phyloP scores from a whole-genome alignment of 2,329 filamentous ascomycete species.

The Biscogniauxia sp. region DNA sequence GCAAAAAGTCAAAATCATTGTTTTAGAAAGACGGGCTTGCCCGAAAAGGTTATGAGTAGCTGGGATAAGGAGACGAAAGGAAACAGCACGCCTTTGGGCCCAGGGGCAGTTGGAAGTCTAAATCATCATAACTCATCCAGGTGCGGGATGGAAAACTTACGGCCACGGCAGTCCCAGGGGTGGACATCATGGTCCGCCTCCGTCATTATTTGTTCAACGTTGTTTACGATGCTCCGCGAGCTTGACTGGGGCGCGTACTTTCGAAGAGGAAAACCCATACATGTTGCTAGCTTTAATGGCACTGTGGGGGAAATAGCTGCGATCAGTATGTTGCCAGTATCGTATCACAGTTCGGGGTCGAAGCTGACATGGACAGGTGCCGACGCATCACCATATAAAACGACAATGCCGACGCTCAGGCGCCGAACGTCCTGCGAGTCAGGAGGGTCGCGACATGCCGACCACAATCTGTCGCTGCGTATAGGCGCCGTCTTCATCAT shows the following conservation, averaged over 20 bases:
- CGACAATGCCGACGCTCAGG: not conserved
- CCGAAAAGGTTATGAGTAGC: not conserved
- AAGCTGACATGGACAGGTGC: not conserved
- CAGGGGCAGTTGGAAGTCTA: not conserved
- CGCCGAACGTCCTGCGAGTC: not conserved
- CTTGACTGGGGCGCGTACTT: not conserved
- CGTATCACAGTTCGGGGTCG: not conserved
- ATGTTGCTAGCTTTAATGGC: not conserved
- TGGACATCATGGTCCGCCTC: not conserved
- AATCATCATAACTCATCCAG: not conserved
- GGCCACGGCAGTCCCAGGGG: not conserved
- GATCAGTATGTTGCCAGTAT: not conserved
- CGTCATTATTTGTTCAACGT: not conserved
- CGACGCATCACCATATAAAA: not conserved
- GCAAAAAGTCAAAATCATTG: not conserved
- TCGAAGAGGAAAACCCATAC: not conserved
- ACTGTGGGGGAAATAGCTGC: not conserved
- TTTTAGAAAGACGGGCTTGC: not conserved
- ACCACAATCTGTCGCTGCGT: constrained; percentile 57
- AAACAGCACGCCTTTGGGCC: not conserved
- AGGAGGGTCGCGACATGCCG: constrained; percentile 9
- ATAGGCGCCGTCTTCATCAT: constrained; percentile 55
- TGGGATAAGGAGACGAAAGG: not conserved
- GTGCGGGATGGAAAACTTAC: not conserved
- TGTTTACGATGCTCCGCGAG: not conserved